These are phyloP conservation scores for Alternaria brassicae DNA, from an alignment of 2,329 filamentous ascomycete species.

Conservation along the genomic window DNA sequence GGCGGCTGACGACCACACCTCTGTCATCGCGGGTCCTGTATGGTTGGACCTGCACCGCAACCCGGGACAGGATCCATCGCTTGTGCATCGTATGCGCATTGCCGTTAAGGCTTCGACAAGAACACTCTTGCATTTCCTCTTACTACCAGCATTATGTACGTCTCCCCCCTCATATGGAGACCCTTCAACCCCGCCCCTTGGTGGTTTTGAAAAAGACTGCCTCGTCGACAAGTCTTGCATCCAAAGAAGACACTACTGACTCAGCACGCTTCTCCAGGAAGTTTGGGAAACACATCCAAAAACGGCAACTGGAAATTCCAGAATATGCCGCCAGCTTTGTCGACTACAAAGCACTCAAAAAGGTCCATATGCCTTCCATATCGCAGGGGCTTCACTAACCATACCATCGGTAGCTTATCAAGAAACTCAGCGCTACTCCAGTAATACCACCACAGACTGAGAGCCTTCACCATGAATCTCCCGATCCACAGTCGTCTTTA, in stretches of 20 bases:
- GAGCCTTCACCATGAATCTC: slow-evolving; percentile 51
- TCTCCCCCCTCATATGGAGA: slow-evolving; percentile 45
- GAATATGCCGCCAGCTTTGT: slow-evolving; percentile 99
- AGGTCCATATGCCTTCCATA: slow-evolving; percentile 65
- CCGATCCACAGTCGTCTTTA: slow-evolving; percentile 84
- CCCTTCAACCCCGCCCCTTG: slow-evolving; percentile 38
- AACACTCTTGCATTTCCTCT: slow-evolving; percentile 29
- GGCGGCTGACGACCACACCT: slow-evolving; percentile 38
- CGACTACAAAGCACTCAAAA: slow-evolving; percentile 99
- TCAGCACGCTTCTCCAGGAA: slow-evolving; percentile 71
- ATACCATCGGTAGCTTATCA: slow-evolving; percentile 77
- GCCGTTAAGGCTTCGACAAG: slow-evolving; percentile 26
- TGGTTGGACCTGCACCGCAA: slow-evolving; percentile 40
- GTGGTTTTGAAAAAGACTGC: slow-evolving; percentile 42
- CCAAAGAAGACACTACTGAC: slow-evolving; percentile 50
- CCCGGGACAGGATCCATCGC: slow-evolving; percentile 36
- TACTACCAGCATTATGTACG: slow-evolving; percentile 48
- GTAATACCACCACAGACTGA: slow-evolving; percentile 80
- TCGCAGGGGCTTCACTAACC: slow-evolving; percentile 15
- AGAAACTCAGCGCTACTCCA: slow-evolving; percentile 93
- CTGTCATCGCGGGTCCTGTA: slow-evolving; percentile 38
- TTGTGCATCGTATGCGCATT: slow-evolving; percentile 40
- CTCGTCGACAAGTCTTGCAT: slow-evolving; percentile 46
- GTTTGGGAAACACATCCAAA: slow-evolving; percentile 99
- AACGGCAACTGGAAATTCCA: slow-evolving; percentile 96